phyloP scores from a whole-genome alignment of 1,139 yeast species.

The Yamadazyma membranifaciens region DNA sequence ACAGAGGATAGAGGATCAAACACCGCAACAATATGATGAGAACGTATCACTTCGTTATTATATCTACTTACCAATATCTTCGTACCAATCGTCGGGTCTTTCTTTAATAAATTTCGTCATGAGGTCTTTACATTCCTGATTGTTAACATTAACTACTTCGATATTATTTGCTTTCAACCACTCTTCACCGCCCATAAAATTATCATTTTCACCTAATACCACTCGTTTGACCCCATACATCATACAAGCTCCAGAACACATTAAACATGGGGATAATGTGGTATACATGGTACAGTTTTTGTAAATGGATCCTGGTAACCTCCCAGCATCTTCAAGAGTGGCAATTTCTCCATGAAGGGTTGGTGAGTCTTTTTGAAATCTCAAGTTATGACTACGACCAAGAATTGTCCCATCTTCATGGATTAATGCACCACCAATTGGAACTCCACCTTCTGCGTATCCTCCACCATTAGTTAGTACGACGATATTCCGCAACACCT shows the following conservation, averaged over 20 bases:
- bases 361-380: constrained; percentile 78
- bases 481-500: no score
- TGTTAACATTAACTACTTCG: constrained; percentile 69
- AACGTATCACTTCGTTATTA: no score
- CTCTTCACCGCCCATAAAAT: constrained; percentile 77
- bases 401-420: constrained; percentile 74
- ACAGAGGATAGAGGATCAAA: no score
- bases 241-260: constrained; percentile 93
- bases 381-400: constrained; percentile 85
- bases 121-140: constrained; percentile 64
- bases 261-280: constrained; percentile 86
- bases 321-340: constrained; percentile 85
- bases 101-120: constrained; percentile 77
- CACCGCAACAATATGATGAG: neutral
- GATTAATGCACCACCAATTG: constrained; percentile 79
- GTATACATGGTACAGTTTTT: constrained; percentile 82
- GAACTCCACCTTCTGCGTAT: constrained; percentile 83
- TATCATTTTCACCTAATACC: constrained; percentile 84
- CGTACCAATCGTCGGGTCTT: constrained; percentile 81
- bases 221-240: constrained; percentile 84
- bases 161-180: constrained; percentile 65
- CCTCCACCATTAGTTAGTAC: constrained; percentile 30
- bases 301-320: constrained; percentile 67
- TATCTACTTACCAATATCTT: constrained; percentile 65
- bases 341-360: constrained; percentile 90